phyloP scores from a whole-genome alignment of 2,329 filamentous ascomycete genomes.

The Aspergillus pseudotamarii region DNA sequence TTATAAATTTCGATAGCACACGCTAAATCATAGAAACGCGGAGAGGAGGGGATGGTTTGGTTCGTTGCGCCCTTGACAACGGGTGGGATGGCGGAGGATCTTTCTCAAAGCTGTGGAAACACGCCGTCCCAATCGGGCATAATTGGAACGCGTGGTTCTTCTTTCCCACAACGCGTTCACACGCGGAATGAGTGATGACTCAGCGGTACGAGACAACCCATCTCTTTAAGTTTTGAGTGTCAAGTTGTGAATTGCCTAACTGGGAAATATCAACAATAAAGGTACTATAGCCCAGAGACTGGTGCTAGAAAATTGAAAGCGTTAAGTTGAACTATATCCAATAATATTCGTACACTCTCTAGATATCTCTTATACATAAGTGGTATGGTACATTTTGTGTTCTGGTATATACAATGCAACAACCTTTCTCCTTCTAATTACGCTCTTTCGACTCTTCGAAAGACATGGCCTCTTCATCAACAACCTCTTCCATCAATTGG shows the following conservation, averaged over 20 bases:
- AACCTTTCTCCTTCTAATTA: neutral
- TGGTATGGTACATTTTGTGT: conserved; percentile 7
- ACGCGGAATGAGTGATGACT: conserved; percentile 17
- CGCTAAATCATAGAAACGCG: neutral
- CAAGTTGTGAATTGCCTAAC: neutral
- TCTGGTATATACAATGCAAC: conserved; percentile 11
- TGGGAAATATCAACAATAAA: neutral
- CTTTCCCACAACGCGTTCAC: conserved; percentile 4
- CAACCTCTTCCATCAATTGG: neutral
- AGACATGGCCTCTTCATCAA: neutral
- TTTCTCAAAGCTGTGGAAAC: conserved; percentile 21
- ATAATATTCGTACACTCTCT: conserved; percentile 2
- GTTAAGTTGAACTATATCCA: neutral
- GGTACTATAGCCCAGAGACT: neutral
- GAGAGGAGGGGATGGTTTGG: conserved; percentile 11
- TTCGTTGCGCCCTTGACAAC: conserved; percentile 12
- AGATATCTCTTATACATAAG: conserved; percentile 4
- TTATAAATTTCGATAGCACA: neutral
- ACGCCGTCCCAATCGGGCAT: conserved; percentile 35
- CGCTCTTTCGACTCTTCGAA: neutral
- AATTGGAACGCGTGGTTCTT: conserved; percentile 36
- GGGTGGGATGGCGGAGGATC: conserved; percentile 26
- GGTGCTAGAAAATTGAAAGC: neutral
- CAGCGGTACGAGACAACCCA: neutral
- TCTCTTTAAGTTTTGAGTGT: too few species aligned